A percentile compares a stretch with the other conserved stretches of the same genome.
Evolutionary conservation across 306 rosid species (phyloP).

Genomic region (Quercus gilva): DNA sequence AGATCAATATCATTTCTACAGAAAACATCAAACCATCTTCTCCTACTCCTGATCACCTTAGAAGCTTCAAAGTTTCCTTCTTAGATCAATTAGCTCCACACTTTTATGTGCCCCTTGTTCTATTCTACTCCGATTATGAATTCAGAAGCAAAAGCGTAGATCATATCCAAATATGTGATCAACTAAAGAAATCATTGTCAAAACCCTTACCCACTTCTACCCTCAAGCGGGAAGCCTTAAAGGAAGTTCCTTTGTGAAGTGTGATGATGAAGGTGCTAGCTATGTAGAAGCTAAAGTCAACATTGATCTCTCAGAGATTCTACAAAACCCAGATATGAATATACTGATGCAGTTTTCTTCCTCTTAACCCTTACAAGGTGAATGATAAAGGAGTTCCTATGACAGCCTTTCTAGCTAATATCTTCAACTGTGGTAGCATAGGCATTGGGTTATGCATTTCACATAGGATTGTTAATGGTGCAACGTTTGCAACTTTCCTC

Average conservation of each 20-base stretch:
- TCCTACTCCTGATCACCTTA: constrained; percentile 1
- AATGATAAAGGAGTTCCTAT: neutral
- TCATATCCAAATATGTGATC: neutral
- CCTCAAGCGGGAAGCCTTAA: constrained; percentile 21
- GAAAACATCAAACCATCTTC: constrained; percentile 7
- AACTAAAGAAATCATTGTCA: neutral
- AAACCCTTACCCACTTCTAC: constrained; percentile 12
- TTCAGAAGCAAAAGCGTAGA: neutral
- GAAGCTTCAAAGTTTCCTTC: constrained; percentile 2
- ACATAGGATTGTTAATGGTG: constrained; percentile 15
- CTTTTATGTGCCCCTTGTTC: constrained; percentile 12
- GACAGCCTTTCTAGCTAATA: neutral
- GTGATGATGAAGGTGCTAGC: neutral
- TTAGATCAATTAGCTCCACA: constrained; percentile 16
- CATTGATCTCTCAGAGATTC: neutral
- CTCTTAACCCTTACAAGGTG: constrained; percentile 10
- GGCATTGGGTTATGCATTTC: constrained; percentile 15
- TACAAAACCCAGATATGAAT: neutral
- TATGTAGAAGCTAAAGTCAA: constrained; percentile 4
- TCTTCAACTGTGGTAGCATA: constrained; percentile 10
- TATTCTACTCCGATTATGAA: constrained; percentile 8
- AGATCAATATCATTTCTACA: constrained; percentile 9
- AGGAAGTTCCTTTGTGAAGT: neutral
- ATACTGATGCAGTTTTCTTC: constrained; percentile 12
- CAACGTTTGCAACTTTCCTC: constrained; percentile 10